phyloP scores from a whole-genome alignment of 306 rosid species.

The Rubus idaeus region DNA sequence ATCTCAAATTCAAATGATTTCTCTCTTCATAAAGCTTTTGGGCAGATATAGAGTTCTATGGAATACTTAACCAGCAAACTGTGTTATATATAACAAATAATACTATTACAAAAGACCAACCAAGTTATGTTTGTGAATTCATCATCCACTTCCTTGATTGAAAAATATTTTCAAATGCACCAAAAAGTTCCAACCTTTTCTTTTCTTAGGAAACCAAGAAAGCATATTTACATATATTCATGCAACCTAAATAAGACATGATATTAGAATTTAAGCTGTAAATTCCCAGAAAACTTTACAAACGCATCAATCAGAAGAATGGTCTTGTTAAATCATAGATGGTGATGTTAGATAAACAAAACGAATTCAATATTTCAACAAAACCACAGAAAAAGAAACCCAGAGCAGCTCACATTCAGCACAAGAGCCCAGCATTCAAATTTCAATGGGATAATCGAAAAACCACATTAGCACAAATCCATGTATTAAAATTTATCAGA shows the following conservation, averaged over 20 bases:
- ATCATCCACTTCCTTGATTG: neutral
- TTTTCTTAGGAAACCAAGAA: neutral
- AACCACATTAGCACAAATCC: neutral
- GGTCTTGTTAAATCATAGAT: constrained; percentile 1
- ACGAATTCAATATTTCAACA: neutral
- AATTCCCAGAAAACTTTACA: neutral
- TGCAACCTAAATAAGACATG: neutral
- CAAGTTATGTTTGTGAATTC: neutral
- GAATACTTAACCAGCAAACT: constrained; percentile 1
- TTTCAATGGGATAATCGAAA: neutral
- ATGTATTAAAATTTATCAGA: neutral
- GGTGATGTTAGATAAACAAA: neutral
- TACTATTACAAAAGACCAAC: too few species aligned
- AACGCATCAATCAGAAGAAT: neutral
- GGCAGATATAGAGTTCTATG: neutral
- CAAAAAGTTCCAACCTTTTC: neutral
- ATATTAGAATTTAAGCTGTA: neutral
- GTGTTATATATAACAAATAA: neutral
- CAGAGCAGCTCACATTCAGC: constrained; percentile 20
- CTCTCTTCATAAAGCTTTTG: neutral
- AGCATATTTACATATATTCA: neutral
- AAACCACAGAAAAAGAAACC: neutral
- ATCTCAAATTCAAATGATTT: constrained; percentile 4
- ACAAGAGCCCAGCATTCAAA: neutral
- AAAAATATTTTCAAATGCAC: neutral